A percentile compares a stretch with the other conserved stretches of the same genome.
Conservation (phyloP, 257 asterid genomes). For the Lycium ferocissimum region DNA sequence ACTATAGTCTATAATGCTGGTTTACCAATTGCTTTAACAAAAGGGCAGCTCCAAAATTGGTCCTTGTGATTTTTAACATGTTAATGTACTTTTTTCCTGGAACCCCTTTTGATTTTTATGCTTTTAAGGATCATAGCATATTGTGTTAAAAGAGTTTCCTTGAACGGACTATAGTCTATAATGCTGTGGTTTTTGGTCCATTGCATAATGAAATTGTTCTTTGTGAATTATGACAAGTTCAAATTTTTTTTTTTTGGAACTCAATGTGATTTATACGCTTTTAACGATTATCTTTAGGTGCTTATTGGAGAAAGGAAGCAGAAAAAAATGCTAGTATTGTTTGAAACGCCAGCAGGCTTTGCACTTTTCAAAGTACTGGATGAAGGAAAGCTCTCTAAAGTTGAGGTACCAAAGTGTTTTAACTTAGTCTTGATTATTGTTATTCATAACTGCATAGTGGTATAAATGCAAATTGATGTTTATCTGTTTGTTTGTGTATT, state of each 20-base stretch:
- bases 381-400: constrained; percentile 64
- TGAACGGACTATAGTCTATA: background rate
- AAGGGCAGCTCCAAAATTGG: background rate
- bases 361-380: constrained; percentile 64
- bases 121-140: background rate
- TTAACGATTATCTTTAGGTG: constrained; percentile 16
- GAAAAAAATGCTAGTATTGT: constrained; percentile 48
- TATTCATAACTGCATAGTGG: background rate
- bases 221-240: background rate
- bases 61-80: background rate
- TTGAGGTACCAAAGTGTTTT: constrained; percentile 47
- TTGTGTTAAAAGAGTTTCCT: background rate
- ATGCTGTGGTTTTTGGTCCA: constrained; percentile 6
- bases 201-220: background rate
- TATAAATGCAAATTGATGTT: background rate
- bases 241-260: background rate
- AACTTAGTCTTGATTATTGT: background rate
- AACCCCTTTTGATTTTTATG: background rate
- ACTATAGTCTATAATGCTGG: background rate
- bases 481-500: no score
- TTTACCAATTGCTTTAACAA: no score
- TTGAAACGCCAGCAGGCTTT: constrained; percentile 64
- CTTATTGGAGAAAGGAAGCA: background rate
- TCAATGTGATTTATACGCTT: background rate
- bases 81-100: background rate